Percentiles rank a stretch among this genome's conserved stretches.
Evolutionary conservation across 768 basidiomycete genomes (phyloP).

Genomic region (Collybiopsis confluens): DNA sequence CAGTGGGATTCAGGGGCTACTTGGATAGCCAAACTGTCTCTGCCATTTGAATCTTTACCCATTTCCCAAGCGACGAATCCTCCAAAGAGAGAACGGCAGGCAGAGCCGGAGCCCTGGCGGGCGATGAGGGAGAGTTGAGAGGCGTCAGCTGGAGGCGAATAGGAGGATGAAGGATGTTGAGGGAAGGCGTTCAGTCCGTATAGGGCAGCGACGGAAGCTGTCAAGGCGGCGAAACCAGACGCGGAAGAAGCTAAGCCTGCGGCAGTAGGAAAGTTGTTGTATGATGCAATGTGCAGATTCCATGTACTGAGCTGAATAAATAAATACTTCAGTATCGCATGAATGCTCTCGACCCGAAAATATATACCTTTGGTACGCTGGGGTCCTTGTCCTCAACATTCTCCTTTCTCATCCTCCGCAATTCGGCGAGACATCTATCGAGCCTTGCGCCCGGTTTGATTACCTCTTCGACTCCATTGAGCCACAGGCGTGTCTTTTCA

Average conservation of each 20-base stretch:
- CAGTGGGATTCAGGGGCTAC: conserved; percentile 84
- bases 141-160: conserved; percentile 49
- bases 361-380: conserved; percentile 57
- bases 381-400: conserved; percentile 68
- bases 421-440: conserved; percentile 80
- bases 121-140: conserved; percentile 90
- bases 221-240: conserved; percentile 94
- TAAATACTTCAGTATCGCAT: conserved; percentile 8
- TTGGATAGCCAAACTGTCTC: conserved; percentile 85
- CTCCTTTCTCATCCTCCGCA: conserved; percentile 72
- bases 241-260: conserved; percentile 97
- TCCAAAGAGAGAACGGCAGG: conserved; percentile 95
- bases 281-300: conserved; percentile 85
- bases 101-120: conserved; percentile 96
- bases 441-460: conserved; percentile 80
- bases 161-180: neutral
- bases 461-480: conserved; percentile 89
- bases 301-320: conserved; percentile 57
- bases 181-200: conserved; percentile 51
- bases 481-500: conserved; percentile 79
- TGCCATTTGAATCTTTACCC: conserved; percentile 62
- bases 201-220: conserved; percentile 81
- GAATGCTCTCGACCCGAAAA: neutral
- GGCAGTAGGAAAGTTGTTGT: conserved; percentile 99
- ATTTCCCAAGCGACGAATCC: conserved; percentile 96